These are phyloP conservation scores for Byssothecium circinans DNA, from an alignment of 2,329 filamentous ascomycete species.

Conservation along the genomic window DNA sequence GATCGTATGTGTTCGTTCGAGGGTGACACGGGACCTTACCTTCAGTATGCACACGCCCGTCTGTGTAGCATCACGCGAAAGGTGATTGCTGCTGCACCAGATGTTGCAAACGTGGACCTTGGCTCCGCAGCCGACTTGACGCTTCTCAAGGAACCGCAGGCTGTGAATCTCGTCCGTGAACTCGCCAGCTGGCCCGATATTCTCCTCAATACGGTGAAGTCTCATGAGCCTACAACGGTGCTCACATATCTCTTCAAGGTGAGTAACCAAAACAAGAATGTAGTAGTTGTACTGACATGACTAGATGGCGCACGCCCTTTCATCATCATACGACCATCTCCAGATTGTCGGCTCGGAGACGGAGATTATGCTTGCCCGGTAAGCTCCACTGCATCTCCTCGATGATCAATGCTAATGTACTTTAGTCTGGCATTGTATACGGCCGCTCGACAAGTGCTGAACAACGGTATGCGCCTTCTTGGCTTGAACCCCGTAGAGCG, in stretches of 20 bases:
- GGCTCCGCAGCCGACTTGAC: constrained; percentile 66
- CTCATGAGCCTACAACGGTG: constrained; percentile 71
- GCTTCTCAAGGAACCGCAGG: constrained; percentile 71
- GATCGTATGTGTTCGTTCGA: constrained; percentile 82
- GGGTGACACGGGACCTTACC: constrained; percentile 81
- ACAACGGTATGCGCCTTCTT: constrained; percentile 80
- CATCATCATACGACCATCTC: constrained; percentile 76
- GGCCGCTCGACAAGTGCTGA: constrained; percentile 71
- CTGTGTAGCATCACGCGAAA: constrained; percentile 53
- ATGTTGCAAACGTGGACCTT: constrained; percentile 58
- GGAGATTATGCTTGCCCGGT: constrained; percentile 68
- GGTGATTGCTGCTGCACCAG: constrained; percentile 51
- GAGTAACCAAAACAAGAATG: constrained; percentile 42
- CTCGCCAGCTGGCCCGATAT: constrained; percentile 86
- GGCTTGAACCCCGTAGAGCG: constrained; percentile 74
- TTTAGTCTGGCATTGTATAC: constrained; percentile 64
- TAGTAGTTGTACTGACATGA: neutral
- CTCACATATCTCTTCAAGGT: constrained; percentile 81
- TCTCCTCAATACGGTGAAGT: constrained; percentile 80
- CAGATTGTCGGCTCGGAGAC: constrained; percentile 74
- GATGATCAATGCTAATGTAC: neutral
- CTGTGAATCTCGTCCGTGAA: constrained; percentile 70
- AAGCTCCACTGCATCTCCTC: neutral
- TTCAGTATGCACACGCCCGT: constrained; percentile 70
- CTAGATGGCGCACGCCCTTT: constrained; percentile 78